Percentiles rank a stretch among this genome's conserved stretches.
Conservation (phyloP, 345 rosid species). For the Euclidium syriacum region DNA sequence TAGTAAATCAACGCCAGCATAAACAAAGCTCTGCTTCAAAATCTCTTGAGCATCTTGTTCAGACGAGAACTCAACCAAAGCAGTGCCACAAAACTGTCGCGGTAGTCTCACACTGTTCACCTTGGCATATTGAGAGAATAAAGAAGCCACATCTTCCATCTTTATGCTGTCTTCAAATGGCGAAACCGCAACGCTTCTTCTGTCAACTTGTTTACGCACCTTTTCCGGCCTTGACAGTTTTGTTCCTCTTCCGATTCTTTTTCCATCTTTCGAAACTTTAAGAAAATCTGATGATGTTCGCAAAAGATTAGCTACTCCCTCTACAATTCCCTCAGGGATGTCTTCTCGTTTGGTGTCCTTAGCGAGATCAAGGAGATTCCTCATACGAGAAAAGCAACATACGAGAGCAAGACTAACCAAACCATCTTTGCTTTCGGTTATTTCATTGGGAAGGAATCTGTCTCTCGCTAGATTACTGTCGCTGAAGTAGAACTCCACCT, state of each 20-base stretch:
- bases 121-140: constrained; percentile 44
- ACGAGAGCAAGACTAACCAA: constrained; percentile 39
- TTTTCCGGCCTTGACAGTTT: constrained; percentile 35
- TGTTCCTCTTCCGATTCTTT: constrained; percentile 40
- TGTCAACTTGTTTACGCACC: constrained; percentile 39
- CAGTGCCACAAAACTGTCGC: constrained; percentile 46
- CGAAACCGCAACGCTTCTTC: constrained; percentile 45
- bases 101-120: constrained; percentile 54
- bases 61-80: constrained; percentile 51
- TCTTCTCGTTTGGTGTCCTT: constrained; percentile 23
- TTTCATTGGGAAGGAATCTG: constrained; percentile 23
- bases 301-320: constrained; percentile 28
- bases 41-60: constrained; percentile 36
- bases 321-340: constrained; percentile 13
- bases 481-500: constrained; percentile 42
- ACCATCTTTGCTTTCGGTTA: constrained; percentile 31
- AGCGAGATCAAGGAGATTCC: constrained; percentile 34
- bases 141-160: constrained; percentile 38
- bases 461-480: constrained; percentile 37
- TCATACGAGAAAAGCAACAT: constrained; percentile 42
- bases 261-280: constrained; percentile 37
- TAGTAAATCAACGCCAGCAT: constrained; percentile 42
- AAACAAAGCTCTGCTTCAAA: constrained; percentile 36
- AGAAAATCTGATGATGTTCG: constrained; percentile 28
- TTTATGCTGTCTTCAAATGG: constrained; percentile 35